Evolutionary conservation across 176 grass and related monocot species (phyloP), one percentile per base, ranked within the genome.

Genomic region (Bothriochloa decipiens): DNA sequence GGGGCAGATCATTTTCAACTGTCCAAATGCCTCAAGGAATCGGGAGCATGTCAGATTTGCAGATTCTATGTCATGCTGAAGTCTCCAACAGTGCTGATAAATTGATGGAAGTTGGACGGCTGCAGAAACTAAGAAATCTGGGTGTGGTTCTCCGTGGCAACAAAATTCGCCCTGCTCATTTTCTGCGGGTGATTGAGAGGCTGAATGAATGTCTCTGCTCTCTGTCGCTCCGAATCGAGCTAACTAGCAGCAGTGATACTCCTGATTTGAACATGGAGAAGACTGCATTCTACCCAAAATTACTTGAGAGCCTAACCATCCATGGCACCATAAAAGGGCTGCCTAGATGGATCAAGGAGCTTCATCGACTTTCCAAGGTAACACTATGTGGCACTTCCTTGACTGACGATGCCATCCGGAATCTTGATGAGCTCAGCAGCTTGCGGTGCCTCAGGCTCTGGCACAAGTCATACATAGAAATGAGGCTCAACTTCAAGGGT

Each of bases 241-340:
- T 26, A 28, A 40, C 36, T 45, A 58, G 14, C 26, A 71, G 18
- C 69, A 55, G 47, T 35, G 68, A 63, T 2, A 60, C 64, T 43
- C 70, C 10, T 18, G 70, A 61, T 6, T 6, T 61, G 17, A 68
- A 72, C 70, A 45, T 27, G 16, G 41, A 12, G 6, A 27, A 66
- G 12, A 76, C 25, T 7, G 35, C 77, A 65, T 58, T 87, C 32
- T 81, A 60, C 23, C 85, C 85, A 1, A 69, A 27, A 10, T 20
- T 7, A 9, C 78, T 87, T 5, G 8, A 67, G 26, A 87, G 85
- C 78, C 55, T 87, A 17, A 74, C 3, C 47, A 72, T 87, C 52
- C 52, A 11, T 4, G 85, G 77, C 0, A 22, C 18, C 35, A 68
- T 66, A 53, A 49, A 15, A 0, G 63, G 68, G 65, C 52, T 87